phyloP scores from a whole-genome alignment of 2,329 filamentous ascomycete genomes.

The Fusarium nurragi region DNA sequence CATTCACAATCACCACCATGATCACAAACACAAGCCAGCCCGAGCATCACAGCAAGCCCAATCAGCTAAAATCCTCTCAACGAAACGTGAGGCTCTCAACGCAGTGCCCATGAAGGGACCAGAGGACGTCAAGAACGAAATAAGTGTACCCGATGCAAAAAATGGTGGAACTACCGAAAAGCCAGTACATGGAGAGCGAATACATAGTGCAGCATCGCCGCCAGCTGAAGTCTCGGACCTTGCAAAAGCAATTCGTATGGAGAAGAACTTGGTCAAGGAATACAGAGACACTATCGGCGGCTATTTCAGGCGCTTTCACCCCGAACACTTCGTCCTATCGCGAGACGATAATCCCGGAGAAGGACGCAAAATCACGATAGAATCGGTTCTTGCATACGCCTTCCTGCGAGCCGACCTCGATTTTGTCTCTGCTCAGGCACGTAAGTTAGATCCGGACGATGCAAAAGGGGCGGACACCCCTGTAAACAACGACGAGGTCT shows the following conservation, averaged over 20 bases:
- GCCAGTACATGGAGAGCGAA: slow-evolving; percentile 50
- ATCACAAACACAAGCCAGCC: slow-evolving; percentile 32
- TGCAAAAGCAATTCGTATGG: slow-evolving; percentile 72
- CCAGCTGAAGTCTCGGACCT: slow-evolving; percentile 63
- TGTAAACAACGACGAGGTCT: slow-evolving; percentile 84
- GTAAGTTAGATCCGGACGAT: slow-evolving; percentile 79
- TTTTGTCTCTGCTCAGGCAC: slow-evolving; percentile 89
- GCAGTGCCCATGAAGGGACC: slow-evolving; percentile 61
- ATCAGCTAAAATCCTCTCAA: slow-evolving; percentile 21
- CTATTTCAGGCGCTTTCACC: slow-evolving; percentile 91
- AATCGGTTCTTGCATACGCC: slow-evolving; percentile 86
- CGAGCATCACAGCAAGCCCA: slow-evolving; percentile 16
- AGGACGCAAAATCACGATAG: slow-evolving; percentile 66
- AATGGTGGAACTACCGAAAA: slow-evolving; percentile 49
- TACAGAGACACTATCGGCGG: slow-evolving; percentile 91
- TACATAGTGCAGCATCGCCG: slow-evolving; percentile 55
- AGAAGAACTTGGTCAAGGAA: slow-evolving; percentile 74
- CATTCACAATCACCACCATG: slow-evolving; percentile 29
- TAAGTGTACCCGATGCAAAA: slow-evolving; percentile 49
- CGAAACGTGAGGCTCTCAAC: slow-evolving; percentile 44
- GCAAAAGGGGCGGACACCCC: slow-evolving; percentile 76
- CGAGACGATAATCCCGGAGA: slow-evolving; percentile 43
- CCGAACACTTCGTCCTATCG: slow-evolving; percentile 73
- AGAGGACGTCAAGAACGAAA: slow-evolving; percentile 55
- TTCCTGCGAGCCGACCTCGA: slow-evolving; percentile 95